Evolutionary conservation across 345 rosid genomes (phyloP).

Genomic region (Dipteronia sinensis): DNA sequence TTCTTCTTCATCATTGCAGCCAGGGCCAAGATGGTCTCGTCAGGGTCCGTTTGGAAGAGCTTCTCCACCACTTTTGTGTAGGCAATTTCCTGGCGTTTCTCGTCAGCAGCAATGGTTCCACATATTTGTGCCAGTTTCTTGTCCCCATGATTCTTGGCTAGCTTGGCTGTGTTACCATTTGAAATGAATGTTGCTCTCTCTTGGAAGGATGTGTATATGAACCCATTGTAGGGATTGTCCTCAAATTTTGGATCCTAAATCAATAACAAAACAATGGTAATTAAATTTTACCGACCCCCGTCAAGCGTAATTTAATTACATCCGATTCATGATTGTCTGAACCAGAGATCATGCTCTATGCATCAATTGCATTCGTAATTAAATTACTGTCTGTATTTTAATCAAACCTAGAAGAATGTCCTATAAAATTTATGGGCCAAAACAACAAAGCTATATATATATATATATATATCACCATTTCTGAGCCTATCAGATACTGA

Average conservation of each 20-base stretch:
- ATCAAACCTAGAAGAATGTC: too few species aligned
- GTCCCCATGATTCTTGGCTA: slow-evolving; percentile 44
- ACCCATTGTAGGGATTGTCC: slow-evolving; percentile 42
- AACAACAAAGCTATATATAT: too few species aligned
- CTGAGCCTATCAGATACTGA: slow-evolving; percentile 43
- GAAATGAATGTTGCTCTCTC: slow-evolving; percentile 49
- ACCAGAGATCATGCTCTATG: too few species aligned
- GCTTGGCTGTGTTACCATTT: slow-evolving; percentile 45
- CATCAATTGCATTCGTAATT: too few species aligned
- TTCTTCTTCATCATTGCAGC: slow-evolving; percentile 47
- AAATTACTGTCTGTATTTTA: too few species aligned
- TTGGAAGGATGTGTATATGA: slow-evolving; percentile 45
- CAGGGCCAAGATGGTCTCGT: slow-evolving; percentile 30
- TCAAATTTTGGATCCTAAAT: slow-evolving; percentile 36
- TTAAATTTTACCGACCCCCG: too few species aligned
- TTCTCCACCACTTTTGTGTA: slow-evolving; percentile 40
- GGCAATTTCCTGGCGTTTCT: slow-evolving; percentile 43
- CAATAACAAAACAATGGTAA: too few species aligned
- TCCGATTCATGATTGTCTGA: too few species aligned
- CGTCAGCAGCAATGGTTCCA: slow-evolving; percentile 38
- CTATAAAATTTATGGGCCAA: too few species aligned
- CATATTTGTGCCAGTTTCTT: slow-evolving; percentile 39
- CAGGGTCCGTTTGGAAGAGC: slow-evolving; percentile 38
- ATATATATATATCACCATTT: slow-evolving; percentile 32
- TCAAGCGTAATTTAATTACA: too few species aligned